Evolutionary conservation across 805 yeast species (phyloP), one percentile per base, ranked within the genome.

Genomic region (Grigorovia yakushimaensis): DNA sequence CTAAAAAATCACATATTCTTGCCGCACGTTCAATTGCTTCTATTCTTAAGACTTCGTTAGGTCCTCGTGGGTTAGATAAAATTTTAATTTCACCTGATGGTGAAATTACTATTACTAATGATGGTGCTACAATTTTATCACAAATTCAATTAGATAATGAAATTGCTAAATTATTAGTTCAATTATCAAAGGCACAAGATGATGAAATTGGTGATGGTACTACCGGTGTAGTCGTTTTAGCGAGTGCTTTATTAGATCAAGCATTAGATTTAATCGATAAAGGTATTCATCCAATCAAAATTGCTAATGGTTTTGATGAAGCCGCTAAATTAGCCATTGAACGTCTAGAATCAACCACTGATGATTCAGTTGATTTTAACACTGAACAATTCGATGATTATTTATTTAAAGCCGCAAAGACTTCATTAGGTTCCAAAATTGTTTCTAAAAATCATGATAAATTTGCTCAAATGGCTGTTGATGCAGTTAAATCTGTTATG

Each of bases 141-240:
- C 96, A 88, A 64, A 93, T 93, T 96, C 95, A 93, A 65, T 74
- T 93, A 54, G 95, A 88, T 56, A 89, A 85, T 66, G 95, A 93
- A 69, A 88, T 93, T 57, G 99, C 98, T 55, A 93, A 93, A 68
- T 73, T 93, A 51, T 72, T 93, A 61, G 99, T 93, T 18, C 96
- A 94, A 69, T 76, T 93, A 54, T 84, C 96, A 27, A 85, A 79
- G 65, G 86, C 96, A 23, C 98, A 91, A 73, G 98, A 91, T 67
- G 96, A 93, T 65, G 98, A 91, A 70, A 88, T 91, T 64, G 98
- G 98, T 48, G 98, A 91, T 66, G 98, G 98, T 62, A 93, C 99
- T 24, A 93, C 99, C 5, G 98, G 98, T 62, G 99, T 93, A 24
- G 98, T 93, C 46, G 98, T 93, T 2, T 72, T 93, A 45, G 98